phyloP scores from a whole-genome alignment of 345 rosid species.

The Eutrema yunnanense region DNA sequence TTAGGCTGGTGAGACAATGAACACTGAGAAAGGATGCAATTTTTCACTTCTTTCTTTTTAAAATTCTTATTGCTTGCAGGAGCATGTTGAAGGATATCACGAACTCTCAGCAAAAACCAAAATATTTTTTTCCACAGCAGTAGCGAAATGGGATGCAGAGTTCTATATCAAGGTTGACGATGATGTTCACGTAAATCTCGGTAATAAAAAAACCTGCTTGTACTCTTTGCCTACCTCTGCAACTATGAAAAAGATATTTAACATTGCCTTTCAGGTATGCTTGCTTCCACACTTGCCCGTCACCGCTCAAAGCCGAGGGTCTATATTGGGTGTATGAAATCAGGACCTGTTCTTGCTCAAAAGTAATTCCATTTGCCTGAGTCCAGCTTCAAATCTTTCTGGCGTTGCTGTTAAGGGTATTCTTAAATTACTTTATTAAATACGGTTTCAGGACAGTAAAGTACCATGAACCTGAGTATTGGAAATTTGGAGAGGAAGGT shows the following conservation, averaged over 20 bases:
- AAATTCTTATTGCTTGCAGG: conserved; percentile 38
- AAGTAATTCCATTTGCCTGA: conserved; percentile 43
- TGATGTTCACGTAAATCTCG: conserved; percentile 98
- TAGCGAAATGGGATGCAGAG: conserved; percentile 95
- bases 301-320: conserved; percentile 91
- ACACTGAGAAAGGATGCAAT: not conserved
- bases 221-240: not conserved
- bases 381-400: not conserved
- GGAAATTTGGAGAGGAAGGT: conserved; percentile 98
- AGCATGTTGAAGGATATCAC: conserved; percentile 97
- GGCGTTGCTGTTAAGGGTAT: not conserved
- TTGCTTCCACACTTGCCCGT: conserved; percentile 81
- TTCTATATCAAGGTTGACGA: conserved; percentile 95
- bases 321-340: conserved; percentile 96
- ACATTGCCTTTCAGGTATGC: conserved; percentile 45
- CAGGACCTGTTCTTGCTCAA: conserved; percentile 93
- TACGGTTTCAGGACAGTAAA: conserved; percentile 62
- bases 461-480: conserved; percentile 94
- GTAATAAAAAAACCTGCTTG: conserved; percentile 27
- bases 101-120: conserved; percentile 97
- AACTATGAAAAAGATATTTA: not conserved
- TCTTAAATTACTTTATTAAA: not conserved
- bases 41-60: not conserved
- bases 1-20: conserved; percentile 68
- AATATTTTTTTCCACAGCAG: conserved; percentile 82